These are phyloP conservation scores for Syzygium jambos DNA, from an alignment of 345 rosid species.

Conservation along the genomic window DNA sequence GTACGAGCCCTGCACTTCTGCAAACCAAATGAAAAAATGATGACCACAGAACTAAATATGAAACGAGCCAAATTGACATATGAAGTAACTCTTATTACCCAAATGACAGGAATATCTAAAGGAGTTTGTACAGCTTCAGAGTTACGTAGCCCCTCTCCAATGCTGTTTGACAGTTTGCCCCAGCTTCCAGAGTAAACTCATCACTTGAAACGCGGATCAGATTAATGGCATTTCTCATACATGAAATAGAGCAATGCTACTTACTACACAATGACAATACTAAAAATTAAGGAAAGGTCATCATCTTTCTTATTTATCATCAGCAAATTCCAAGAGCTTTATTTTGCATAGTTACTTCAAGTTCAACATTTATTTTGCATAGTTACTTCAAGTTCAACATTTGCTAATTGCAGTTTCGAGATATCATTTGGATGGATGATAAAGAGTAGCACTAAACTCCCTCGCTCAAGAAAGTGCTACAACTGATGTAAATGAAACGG, in stretches of 20 bases:
- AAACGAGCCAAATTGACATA: neutral
- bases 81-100: conserved; percentile 32
- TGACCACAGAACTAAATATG: neutral
- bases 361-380: neutral
- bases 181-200: conserved; percentile 12
- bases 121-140: conserved; percentile 58
- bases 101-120: conserved; percentile 47
- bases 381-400: neutral
- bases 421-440: neutral
- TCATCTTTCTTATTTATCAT: neutral
- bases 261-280: neutral
- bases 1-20: conserved; percentile 35
- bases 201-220: conserved; percentile 25
- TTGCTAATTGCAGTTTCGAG: neutral
- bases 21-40: conserved; percentile 9
- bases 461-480: neutral
- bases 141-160: conserved; percentile 52
- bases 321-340: neutral
- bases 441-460: neutral
- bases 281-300: neutral
- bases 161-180: conserved; percentile 30
- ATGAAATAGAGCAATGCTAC: neutral
- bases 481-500: neutral
- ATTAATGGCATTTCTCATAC: neutral
- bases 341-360: neutral